phyloP scores from a whole-genome alignment of 805 yeast species.

The Candida awuae region DNA sequence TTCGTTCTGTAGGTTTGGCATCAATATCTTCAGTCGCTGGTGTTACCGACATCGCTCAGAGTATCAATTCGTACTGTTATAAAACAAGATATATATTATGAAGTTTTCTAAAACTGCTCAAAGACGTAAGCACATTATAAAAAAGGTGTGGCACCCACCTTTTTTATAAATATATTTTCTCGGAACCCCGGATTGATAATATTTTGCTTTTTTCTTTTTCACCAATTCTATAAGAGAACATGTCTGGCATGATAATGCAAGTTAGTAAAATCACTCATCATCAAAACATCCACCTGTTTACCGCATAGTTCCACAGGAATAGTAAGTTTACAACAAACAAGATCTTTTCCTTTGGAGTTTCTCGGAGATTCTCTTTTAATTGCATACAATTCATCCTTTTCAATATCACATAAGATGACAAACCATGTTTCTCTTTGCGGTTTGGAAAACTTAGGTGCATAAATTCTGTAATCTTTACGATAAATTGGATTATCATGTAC shows the following conservation, averaged over 20 bases:
- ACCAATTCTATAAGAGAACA: conserved; percentile 1
- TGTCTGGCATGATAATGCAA: conserved; percentile 25
- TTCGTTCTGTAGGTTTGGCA: neutral
- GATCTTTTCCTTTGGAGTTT: conserved; percentile 27
- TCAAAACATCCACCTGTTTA: conserved; percentile 35
- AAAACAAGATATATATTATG: too few species aligned
- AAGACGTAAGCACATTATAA: too few species aligned
- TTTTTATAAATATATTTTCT: neutral
- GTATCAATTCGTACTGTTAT: too few species aligned
- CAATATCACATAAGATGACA: conserved; percentile 47
- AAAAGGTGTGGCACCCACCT: too few species aligned
- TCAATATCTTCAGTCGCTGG: neutral
- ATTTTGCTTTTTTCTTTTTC: neutral
- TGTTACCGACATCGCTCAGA: too few species aligned
- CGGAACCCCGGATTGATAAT: neutral
- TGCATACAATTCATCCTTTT: conserved; percentile 46
- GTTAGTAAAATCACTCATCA: conserved; percentile 63
- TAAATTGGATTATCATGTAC: conserved; percentile 44
- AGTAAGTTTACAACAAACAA: conserved; percentile 36
- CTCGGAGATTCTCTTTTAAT: conserved; percentile 73
- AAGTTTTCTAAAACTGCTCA: too few species aligned
- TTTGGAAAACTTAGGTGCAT: conserved; percentile 80
- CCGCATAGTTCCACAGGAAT: conserved; percentile 46
- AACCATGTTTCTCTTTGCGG: conserved; percentile 94
- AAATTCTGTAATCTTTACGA: conserved; percentile 56